Percentiles rank a stretch among this genome's conserved stretches.
Evolutionary conservation across 2,329 filamentous ascomycete genomes (phyloP).

Genomic region (Bertia moriformis): DNA sequence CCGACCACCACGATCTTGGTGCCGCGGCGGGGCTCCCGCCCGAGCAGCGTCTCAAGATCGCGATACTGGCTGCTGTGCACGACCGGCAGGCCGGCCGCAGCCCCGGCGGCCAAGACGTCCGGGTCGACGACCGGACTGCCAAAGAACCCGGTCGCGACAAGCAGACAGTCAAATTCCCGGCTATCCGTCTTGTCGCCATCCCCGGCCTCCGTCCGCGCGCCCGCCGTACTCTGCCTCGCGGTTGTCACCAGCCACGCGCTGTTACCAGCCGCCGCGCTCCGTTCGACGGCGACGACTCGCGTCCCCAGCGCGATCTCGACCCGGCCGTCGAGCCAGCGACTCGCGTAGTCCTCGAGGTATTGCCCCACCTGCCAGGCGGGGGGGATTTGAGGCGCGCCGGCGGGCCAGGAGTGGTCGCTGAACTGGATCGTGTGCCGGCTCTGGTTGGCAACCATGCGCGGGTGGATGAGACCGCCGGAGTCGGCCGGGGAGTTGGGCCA

Average conservation of each 20-base stretch:
- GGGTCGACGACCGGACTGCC: slow-evolving; percentile 40
- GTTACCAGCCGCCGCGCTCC: slow-evolving; percentile 16
- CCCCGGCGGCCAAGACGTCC: slow-evolving; percentile 15
- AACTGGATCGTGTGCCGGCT: slow-evolving; percentile 64
- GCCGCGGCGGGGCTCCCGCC: slow-evolving; percentile 15
- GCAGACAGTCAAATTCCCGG: slow-evolving; percentile 56
- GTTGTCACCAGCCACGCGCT: slow-evolving; percentile 27
- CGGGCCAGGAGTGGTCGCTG: slow-evolving; percentile 59
- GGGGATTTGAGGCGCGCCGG: slow-evolving; percentile 48
- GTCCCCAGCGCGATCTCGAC: slow-evolving; percentile 32
- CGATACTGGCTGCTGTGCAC: slow-evolving; percentile 59
- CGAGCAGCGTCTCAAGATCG: slow-evolving; percentile 31
- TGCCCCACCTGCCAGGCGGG: slow-evolving; percentile 62
- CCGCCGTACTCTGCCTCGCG: too few species aligned
- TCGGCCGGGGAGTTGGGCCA: slow-evolving; percentile 48
- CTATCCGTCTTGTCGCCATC: slow-evolving; percentile 22
- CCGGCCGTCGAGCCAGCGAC: slow-evolving; percentile 34
- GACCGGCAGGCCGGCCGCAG: slow-evolving; percentile 25
- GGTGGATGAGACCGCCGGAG: slow-evolving; percentile 37
- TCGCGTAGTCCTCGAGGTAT: slow-evolving; percentile 54
- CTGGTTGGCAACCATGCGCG: slow-evolving; percentile 60
- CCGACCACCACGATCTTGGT: slow-evolving; percentile 62
- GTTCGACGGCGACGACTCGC: slow-evolving; percentile 26
- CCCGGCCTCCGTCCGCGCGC: slow-evolving; percentile 11
- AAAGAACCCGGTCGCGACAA: slow-evolving; percentile 68